These are phyloP conservation scores for Brassica balearica DNA, from an alignment of 441 rosid genomes.

Conservation along the genomic window DNA sequence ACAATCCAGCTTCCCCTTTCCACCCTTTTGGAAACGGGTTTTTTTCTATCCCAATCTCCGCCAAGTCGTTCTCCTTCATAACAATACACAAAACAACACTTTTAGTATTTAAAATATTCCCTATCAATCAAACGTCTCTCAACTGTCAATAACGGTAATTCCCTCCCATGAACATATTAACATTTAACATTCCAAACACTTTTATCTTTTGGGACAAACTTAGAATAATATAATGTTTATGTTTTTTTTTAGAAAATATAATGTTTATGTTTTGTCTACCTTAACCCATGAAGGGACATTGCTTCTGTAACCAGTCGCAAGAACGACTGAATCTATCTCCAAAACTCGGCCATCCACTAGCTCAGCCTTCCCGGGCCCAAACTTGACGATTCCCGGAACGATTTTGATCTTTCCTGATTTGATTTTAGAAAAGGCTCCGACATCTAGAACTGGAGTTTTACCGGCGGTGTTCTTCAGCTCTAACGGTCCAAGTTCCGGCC, in stretches of 20 bases:
- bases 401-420: slow-evolving; percentile 75
- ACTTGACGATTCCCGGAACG: slow-evolving; percentile 69
- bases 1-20: slow-evolving; percentile 79
- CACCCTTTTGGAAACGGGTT: slow-evolving; percentile 81
- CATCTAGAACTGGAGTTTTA: slow-evolving; percentile 84
- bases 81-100: slow-evolving; percentile 10
- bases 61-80: slow-evolving; percentile 68
- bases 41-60: slow-evolving; percentile 57
- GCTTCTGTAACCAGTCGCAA: slow-evolving; percentile 94
- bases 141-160: background rate
- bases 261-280: slow-evolving; percentile 43
- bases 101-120: background rate
- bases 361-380: slow-evolving; percentile 60
- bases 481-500: slow-evolving; percentile 71
- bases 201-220: no score
- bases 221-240: background rate
- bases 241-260: background rate
- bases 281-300: slow-evolving; percentile 92
- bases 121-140: no score
- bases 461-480: slow-evolving; percentile 68
- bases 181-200: no score
- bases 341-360: slow-evolving; percentile 63
- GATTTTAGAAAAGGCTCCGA: slow-evolving; percentile 73
- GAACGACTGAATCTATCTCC: slow-evolving; percentile 69
- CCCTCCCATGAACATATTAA: slow-evolving; percentile 2